phyloP scores from a whole-genome alignment of 2,329 filamentous ascomycete genomes.

The Cordyceps pruinosa region DNA sequence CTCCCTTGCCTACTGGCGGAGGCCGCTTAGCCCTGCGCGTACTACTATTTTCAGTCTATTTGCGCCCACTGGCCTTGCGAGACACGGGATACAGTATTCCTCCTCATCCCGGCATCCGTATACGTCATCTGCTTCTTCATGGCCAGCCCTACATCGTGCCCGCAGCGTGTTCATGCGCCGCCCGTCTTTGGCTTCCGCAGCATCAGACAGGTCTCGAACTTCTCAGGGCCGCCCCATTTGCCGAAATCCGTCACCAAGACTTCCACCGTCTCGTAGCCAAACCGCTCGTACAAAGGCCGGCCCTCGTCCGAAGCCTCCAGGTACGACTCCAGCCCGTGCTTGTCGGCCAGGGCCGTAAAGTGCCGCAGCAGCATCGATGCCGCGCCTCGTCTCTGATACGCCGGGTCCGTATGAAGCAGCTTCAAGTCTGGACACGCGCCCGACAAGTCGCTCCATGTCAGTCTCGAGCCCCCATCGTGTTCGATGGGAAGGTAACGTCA shows the following conservation, averaged over 20 bases:
- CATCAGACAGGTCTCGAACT: conserved; percentile 9
- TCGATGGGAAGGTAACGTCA: too few relatives aligned
- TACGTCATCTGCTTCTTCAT: background rate
- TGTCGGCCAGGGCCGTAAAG: conserved; percentile 30
- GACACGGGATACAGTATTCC: too few relatives aligned
- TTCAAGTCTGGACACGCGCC: conserved; percentile 29
- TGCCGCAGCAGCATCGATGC: conserved; percentile 28
- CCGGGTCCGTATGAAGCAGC: conserved; percentile 31
- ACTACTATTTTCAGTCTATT: too few relatives aligned
- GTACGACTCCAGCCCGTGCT: conserved; percentile 28
- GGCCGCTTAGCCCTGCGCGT: background rate
- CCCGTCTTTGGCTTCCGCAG: background rate
- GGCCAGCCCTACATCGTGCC: background rate
- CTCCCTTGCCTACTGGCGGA: background rate
- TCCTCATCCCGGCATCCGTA: background rate
- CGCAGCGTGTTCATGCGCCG: background rate
- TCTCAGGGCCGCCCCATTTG: conserved; percentile 23
- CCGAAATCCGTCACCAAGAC: conserved; percentile 21
- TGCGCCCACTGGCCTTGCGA: too few relatives aligned
- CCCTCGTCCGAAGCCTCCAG: conserved; percentile 31
- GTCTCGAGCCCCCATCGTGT: too few relatives aligned
- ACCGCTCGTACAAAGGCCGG: conserved; percentile 27
- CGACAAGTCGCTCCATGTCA: too few relatives aligned
- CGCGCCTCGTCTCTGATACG: conserved; percentile 30
- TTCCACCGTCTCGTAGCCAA: conserved; percentile 28